Evolutionary conservation across 179 eudicot genomes (phyloP).

Genomic region (Heliamphora pulchella): DNA sequence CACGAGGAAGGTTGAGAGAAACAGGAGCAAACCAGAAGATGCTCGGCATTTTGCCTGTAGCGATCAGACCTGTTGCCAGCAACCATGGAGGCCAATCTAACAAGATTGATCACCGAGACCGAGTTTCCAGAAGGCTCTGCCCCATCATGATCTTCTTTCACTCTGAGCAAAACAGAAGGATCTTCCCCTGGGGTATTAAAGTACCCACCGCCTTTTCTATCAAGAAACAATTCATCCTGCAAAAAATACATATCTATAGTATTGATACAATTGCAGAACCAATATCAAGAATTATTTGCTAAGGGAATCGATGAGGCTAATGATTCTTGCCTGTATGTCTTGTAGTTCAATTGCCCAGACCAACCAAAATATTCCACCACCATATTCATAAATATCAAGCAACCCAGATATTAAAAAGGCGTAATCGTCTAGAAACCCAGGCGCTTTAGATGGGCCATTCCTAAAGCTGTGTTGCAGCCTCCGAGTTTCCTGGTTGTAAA

Average conservation of each 20-base stretch:
- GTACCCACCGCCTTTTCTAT: constrained; percentile 78
- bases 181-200: constrained; percentile 87
- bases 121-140: constrained; percentile 98
- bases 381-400: constrained; percentile 76
- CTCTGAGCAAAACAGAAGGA: constrained; percentile 79
- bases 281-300: neutral
- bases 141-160: constrained; percentile 90
- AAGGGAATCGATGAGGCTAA: neutral
- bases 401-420: constrained; percentile 78
- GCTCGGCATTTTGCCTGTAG: constrained; percentile 58
- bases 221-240: constrained; percentile 83
- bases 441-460: constrained; percentile 91
- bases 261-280: neutral
- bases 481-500: constrained; percentile 42
- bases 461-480: constrained; percentile 85
- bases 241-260: constrained; percentile 5
- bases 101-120: constrained; percentile 70
- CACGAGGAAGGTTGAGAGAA: neutral
- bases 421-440: constrained; percentile 88
- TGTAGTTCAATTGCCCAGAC: constrained; percentile 79
- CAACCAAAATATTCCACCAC: constrained; percentile 62
- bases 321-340: constrained; percentile 55
- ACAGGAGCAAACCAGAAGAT: constrained; percentile 46
- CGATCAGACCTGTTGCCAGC: constrained; percentile 37
- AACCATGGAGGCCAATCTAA: constrained; percentile 58